Evolutionary conservation across 306 rosid genomes (phyloP).

Genomic region (Quercus glauca): DNA sequence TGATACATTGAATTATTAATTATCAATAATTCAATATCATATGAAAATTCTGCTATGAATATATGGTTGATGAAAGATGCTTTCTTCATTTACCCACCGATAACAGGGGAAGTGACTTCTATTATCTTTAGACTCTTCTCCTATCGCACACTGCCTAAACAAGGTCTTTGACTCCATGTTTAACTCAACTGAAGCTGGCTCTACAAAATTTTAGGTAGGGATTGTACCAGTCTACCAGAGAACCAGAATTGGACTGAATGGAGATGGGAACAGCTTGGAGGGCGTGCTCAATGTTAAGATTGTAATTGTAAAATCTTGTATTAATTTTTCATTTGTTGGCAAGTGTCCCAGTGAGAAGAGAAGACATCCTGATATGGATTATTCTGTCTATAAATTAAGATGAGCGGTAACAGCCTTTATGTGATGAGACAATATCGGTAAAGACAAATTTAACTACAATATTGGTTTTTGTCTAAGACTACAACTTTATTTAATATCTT

Average conservation of each 20-base stretch:
- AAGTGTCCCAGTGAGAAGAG: neutral
- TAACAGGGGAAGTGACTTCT: neutral
- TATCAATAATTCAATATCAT: no score
- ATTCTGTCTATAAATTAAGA: no score
- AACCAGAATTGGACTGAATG: neutral
- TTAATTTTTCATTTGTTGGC: neutral
- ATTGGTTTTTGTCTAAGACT: accelerated
- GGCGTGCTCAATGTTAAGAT: neutral
- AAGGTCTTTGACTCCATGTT: neutral
- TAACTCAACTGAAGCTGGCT: neutral
- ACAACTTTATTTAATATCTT: no score
- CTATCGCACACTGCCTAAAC: neutral
- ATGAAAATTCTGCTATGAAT: neutral
- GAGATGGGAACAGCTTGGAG: neutral
- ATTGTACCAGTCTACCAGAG: neutral
- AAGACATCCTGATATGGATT: no score
- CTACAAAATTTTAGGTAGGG: neutral
- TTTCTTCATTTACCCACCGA: neutral
- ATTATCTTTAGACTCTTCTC: neutral
- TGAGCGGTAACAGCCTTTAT: no score
- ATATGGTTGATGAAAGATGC: neutral
- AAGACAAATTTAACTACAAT: no score
- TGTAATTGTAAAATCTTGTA: neutral
- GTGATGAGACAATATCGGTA: no score
- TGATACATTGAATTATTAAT: neutral